phyloP scores from a whole-genome alignment of 2,329 filamentous ascomycete species.

The Penicillium nordicum region DNA sequence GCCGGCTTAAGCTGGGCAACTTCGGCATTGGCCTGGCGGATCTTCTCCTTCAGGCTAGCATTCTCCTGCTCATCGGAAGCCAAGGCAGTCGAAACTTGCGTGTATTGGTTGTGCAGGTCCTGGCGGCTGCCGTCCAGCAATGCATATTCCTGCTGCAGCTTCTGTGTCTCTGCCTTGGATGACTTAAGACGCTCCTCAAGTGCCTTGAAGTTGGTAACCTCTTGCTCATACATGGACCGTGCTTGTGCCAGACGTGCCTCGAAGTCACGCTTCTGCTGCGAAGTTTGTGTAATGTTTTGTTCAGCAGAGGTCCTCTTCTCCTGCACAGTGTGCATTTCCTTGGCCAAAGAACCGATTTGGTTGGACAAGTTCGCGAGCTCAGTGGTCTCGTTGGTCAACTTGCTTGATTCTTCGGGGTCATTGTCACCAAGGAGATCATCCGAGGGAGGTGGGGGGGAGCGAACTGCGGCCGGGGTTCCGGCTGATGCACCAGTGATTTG shows the following conservation, averaged over 20 bases:
- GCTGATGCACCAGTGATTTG: conserved; percentile 68
- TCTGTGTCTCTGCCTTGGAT: conserved; percentile 76
- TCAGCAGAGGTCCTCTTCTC: conserved; percentile 75
- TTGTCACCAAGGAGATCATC: conserved; percentile 90
- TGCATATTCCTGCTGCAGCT: conserved; percentile 78
- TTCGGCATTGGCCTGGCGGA: conserved; percentile 76
- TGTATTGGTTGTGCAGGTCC: conserved; percentile 79
- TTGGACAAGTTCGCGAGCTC: conserved; percentile 95
- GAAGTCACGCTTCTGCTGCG: conserved; percentile 86
- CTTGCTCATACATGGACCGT: conserved; percentile 84
- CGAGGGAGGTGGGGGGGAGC: conserved; percentile 52
- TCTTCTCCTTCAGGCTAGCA: conserved; percentile 76
- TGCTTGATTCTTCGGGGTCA: conserved; percentile 83
- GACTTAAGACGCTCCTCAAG: conserved; percentile 77
- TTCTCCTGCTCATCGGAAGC: conserved; percentile 91
- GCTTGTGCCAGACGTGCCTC: conserved; percentile 85
- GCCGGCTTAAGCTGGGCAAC: conserved; percentile 81
- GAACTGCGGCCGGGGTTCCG: conserved; percentile 28
- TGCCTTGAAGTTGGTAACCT: conserved; percentile 78
- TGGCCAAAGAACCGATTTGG: conserved; percentile 84
- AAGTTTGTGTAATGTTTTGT: conserved; percentile 75
- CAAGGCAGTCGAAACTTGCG: conserved; percentile 68
- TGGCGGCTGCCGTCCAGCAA: conserved; percentile 76
- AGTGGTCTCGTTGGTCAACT: conserved; percentile 80
- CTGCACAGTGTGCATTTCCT: conserved; percentile 91